Base-by-base conservation (phyloP, 495 filamentous ascomycete genomes). In the Amphirosellinia nigrospora region DNA sequence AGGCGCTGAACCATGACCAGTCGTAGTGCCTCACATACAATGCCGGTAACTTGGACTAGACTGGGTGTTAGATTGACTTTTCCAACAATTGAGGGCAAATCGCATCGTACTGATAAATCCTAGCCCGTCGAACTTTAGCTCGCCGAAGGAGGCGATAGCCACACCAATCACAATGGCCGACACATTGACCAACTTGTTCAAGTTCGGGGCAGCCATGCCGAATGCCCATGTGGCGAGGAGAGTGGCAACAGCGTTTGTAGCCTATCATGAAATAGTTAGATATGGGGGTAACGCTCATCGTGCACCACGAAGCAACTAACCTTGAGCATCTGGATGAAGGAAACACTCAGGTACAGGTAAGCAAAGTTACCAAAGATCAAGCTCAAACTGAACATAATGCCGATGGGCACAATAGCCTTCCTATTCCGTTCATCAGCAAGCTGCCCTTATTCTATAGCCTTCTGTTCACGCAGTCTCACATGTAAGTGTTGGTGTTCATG, bases 301-400 rank as follows among this genome's bases (percentile, higher is more conserved):
- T n/a, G 53, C 7, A 45, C 10, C n/a, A 3, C 26, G 23, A 7
- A 34, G 23, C 28, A 32, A 68, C 41, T 64, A 30, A 38, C 70
- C 91, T 97, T 97, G 73, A 97, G 87, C 94, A 97, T 97, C 82
- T 97, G 94, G 79, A 97, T 97, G 80, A 97, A 97, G 45, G 93
- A 88, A 69, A 96, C 93, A 74, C 90, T 92, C 71, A 97, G 87
- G 80, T 94, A 95, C 52, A 97, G 83, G 77, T 96, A 97, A 60
- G 94, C 91, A 74, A 94, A 85, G 82, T 97, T 96, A 69, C 93
- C 91, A 81, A 92, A 96, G 76, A 97, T 96, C 88, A 97, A 87
- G 78, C 90, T 93, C 85, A 96, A 82, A 81, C 89, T 92, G 86
- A 96, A 97, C 84, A 94, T 93, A 64, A 95, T 78, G 69, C 93